Conservation (phyloP, 805 yeast species). For the Yarrowia keelungensis region DNA sequence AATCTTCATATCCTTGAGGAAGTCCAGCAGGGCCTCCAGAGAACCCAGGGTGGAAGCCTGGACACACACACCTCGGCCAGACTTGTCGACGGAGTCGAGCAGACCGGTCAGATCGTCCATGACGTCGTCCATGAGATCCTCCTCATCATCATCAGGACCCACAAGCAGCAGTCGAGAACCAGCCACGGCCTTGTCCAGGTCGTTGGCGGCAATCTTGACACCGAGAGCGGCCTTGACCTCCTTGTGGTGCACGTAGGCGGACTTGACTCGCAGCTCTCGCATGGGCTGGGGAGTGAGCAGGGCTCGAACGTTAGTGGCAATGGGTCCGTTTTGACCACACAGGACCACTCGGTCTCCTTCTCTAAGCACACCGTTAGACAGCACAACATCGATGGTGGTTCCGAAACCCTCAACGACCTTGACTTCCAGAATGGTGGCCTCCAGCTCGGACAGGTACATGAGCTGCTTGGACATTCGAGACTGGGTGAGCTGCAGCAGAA, state of each 20-base stretch:
- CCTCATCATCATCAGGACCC: constrained; percentile 97
- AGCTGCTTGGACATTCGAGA: constrained; percentile 98
- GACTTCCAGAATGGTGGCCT: constrained; percentile 75
- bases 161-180: constrained; percentile 96
- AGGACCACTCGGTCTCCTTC: constrained; percentile 96
- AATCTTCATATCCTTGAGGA: constrained; percentile 97
- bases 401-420: constrained; percentile 50
- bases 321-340: constrained; percentile 98
- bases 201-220: constrained; percentile 97
- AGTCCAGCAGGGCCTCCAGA: constrained; percentile 93
- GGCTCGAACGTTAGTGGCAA: constrained; percentile 95
- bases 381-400: constrained; percentile 95
- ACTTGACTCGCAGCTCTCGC: constrained; percentile 92
- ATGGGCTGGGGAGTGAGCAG: constrained; percentile 96
- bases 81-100: constrained; percentile 90
- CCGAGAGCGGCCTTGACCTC: constrained; percentile 99
- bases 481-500: constrained; percentile 92
- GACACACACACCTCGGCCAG: constrained; percentile 97
- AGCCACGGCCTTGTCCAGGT: constrained; percentile 97
- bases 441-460: constrained; percentile 91
- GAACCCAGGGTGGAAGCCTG: constrained; percentile 99
- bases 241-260: constrained; percentile 95
- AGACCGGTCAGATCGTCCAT: constrained; percentile 98
- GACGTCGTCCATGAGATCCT: constrained; percentile 95
- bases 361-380: constrained; percentile 92